Evolutionary conservation across 306 rosid genomes (phyloP).

Genomic region (Ammopiptanthus mongolicus): DNA sequence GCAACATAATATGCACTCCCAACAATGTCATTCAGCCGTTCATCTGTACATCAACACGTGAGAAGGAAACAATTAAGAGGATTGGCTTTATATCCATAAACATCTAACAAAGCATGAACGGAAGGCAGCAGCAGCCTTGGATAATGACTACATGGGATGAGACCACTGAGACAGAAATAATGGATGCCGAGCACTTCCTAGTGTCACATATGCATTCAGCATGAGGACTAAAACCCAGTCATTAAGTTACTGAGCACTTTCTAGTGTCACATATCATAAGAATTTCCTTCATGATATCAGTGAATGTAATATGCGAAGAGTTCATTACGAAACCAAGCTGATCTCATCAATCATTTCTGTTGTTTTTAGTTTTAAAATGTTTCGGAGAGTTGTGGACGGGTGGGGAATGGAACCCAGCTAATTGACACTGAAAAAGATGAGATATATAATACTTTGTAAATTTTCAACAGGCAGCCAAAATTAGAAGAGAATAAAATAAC

Average conservation of each 20-base stretch:
- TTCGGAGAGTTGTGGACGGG: background rate
- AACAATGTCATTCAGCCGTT: slow-evolving; percentile 86
- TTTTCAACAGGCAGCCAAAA: background rate
- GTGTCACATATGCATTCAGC: background rate
- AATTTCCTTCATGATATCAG: background rate
- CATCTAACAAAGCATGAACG: background rate
- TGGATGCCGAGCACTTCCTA: background rate
- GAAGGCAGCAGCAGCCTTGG: no score
- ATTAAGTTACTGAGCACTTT: background rate
- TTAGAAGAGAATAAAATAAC: background rate
- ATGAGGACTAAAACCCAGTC: background rate
- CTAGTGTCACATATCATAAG: background rate
- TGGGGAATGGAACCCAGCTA: background rate
- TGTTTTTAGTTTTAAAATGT: background rate
- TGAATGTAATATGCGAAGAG: background rate
- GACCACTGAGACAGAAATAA: no score
- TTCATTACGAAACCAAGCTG: background rate
- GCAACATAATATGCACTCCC: slow-evolving; percentile 99
- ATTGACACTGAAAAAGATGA: background rate
- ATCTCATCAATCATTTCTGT: background rate
- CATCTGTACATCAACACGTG: slow-evolving; percentile 40
- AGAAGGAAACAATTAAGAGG: background rate
- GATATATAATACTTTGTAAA: background rate
- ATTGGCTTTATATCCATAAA: background rate
- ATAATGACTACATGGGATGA: no score